Base-by-base conservation (phyloP, 768 basidiomycete genomes). In the Tephrocybe rancida region DNA sequence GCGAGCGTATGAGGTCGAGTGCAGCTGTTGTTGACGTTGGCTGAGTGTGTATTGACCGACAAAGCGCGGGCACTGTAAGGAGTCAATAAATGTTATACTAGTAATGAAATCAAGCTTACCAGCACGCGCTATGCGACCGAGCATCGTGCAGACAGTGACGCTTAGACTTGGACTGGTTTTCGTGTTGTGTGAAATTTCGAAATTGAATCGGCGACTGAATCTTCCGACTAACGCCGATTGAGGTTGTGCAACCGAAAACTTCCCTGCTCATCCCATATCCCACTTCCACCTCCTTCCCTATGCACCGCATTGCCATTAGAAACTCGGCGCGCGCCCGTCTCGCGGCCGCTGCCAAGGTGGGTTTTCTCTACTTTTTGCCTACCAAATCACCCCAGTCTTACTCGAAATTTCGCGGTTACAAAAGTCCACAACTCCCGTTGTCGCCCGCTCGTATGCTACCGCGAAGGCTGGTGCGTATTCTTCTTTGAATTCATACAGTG, bases 361-460 rank as follows among this genome's bases (percentile, higher is more conserved):
- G 68, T 58, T 43, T 50, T 49, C 63, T 50, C 14, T 4, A 38
- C 4, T 18, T 35, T 67, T 68, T 61, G 52, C 75, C 53, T 43
- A n/a, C 27, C 38, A 16, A 51, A 59, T 50, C 55, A 43, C 57
- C n/a, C n/a, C 24, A 43, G 24, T 30, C 50, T 69, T 48, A 65
- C 35, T 16, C 35, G n/a, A 16, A 43, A 32, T 54, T 49, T 57
- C 42, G 67, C 67, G 64, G 61, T 51, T 46, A 60, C 60, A 64
- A 48, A 58, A 79, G 77, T 70, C 70, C 70, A 72, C 79, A 67
- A 75, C 77, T 55, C 76, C 80, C 66, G 64, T 81, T 64, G 73
- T 79, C 54, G 73, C 86, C 69, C 92, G 96, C 70, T 80, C 89
- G 58, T 99, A 99, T 81, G 97, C 97, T 64, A 95, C 96, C 64